Percentiles rank a stretch among this genome's conserved stretches.
phyloP scores from a whole-genome alignment of 805 yeast species.

The Wickerhamiella azymoides region DNA sequence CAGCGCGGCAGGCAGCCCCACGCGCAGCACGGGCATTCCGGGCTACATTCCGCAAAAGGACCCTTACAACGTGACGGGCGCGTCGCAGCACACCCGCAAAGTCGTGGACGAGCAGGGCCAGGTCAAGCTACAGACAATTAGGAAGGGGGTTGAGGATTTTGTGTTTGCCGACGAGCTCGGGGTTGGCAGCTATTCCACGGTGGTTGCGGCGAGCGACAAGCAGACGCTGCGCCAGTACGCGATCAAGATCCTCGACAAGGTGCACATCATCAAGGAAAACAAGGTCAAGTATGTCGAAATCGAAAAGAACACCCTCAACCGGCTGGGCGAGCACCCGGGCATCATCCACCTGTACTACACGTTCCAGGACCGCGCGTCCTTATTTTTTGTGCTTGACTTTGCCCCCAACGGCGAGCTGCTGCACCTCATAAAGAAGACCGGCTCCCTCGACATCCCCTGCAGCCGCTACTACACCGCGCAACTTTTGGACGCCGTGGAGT shows the following conservation, averaged over 20 bases:
- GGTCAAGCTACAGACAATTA: slow-evolving; percentile 36
- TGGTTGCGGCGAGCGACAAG: slow-evolving; percentile 69
- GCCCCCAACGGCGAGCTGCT: slow-evolving; percentile 93
- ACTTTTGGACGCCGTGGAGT: slow-evolving; percentile 77
- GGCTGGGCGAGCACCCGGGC: slow-evolving; percentile 88
- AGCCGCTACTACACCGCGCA: slow-evolving; percentile 74
- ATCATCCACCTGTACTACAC: slow-evolving; percentile 84
- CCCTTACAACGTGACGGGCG: slow-evolving; percentile 5
- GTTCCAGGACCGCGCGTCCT: slow-evolving; percentile 77
- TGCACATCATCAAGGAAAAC: slow-evolving; percentile 85
- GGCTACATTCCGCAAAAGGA: slow-evolving; percentile 10
- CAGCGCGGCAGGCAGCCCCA: slow-evolving; percentile 1
- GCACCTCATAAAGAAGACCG: slow-evolving; percentile 47
- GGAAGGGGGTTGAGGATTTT: slow-evolving; percentile 61
- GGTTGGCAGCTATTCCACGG: slow-evolving; percentile 93
- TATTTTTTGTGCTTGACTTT: slow-evolving; percentile 84
- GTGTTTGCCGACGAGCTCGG: slow-evolving; percentile 81
- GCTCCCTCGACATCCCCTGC: slow-evolving; percentile 62
- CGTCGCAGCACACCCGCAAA: slow-evolving; percentile 4
- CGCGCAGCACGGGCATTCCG: slow-evolving; percentile 1
- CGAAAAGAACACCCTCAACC: slow-evolving; percentile 78
- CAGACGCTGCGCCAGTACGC: slow-evolving; percentile 71
- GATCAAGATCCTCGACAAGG: slow-evolving; percentile 77
- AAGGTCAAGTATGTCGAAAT: slow-evolving; percentile 93
- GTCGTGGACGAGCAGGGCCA: slow-evolving; percentile 29